phyloP scores from a whole-genome alignment of 2,329 filamentous ascomycete genomes.

The Metarhizium album region DNA sequence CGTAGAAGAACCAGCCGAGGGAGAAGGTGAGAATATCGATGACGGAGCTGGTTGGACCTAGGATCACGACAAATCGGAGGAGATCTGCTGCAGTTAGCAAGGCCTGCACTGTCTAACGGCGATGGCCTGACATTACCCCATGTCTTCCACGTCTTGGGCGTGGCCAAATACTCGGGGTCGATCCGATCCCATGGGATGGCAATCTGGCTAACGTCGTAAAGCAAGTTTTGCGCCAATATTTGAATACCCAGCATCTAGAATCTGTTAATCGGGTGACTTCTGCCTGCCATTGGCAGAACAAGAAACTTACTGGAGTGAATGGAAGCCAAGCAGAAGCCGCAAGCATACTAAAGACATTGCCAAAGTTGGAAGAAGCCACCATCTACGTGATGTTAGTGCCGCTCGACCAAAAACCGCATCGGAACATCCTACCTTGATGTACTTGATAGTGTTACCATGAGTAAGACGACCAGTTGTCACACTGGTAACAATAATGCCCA shows the following conservation, averaged over 20 bases:
- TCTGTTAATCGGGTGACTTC: neutral
- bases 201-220: slow-evolving; percentile 20
- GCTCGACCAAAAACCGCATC: neutral
- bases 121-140: slow-evolving; percentile 2
- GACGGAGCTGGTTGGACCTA: slow-evolving; percentile 18
- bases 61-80: slow-evolving; percentile 17
- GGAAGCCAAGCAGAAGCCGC: slow-evolving; percentile 18
- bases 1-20: slow-evolving; percentile 16
- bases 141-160: slow-evolving; percentile 16
- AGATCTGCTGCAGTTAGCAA: slow-evolving; percentile 10
- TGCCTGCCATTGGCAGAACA: neutral
- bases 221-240: slow-evolving; percentile 17
- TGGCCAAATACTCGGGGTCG: slow-evolving; percentile 16
- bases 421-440: slow-evolving; percentile 13
- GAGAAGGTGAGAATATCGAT: slow-evolving; percentile 16
- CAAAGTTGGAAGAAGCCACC: slow-evolving; percentile 21
- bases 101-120: too few species aligned
- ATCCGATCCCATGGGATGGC: slow-evolving; percentile 19
- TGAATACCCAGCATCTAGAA: slow-evolving; percentile 16
- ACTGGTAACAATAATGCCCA: slow-evolving; percentile 16
- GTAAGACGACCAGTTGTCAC: slow-evolving; percentile 16
- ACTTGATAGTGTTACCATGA: slow-evolving; percentile 20
- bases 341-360: slow-evolving; percentile 19
- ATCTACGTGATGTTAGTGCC: slow-evolving; percentile 9
- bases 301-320: slow-evolving; percentile 11